Percentiles rank a stretch among this genome's conserved stretches.
Evolutionary conservation across 148 eudicot species (phyloP).

Genomic region (Diospyros kaki): DNA sequence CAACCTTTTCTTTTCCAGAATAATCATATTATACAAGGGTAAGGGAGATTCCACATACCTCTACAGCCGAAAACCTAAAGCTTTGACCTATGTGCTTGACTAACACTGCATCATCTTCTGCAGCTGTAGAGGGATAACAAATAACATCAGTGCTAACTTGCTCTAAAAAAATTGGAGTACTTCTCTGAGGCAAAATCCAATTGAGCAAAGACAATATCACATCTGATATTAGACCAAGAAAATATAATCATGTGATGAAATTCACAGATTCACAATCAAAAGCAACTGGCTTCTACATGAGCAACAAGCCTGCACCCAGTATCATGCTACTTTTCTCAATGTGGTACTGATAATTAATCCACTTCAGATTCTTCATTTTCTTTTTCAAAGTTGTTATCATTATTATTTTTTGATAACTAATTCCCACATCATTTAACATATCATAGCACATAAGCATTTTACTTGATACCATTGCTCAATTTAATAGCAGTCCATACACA

Average conservation of each 20-base stretch:
- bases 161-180: not conserved
- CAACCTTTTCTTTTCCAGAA: not conserved
- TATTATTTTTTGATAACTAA: too few relatives aligned
- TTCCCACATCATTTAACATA: not conserved
- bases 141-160: slow-evolving; percentile 3
- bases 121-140: slow-evolving; percentile 42
- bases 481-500: too few relatives aligned
- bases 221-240: slow-evolving; percentile 5
- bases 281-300: too few relatives aligned
- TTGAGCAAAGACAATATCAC: slow-evolving; percentile 4
- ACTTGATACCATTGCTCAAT: too few relatives aligned
- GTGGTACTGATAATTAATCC: not conserved
- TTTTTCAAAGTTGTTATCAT: too few relatives aligned
- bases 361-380: not conserved
- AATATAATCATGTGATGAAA: not conserved
- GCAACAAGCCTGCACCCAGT: not conserved
- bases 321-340: slow-evolving; percentile 1
- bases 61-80: slow-evolving; percentile 79
- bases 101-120: slow-evolving; percentile 70
- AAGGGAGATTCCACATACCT: slow-evolving; percentile 39
- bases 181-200: not conserved
- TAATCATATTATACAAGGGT: not conserved
- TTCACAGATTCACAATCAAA: not conserved
- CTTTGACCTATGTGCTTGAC: slow-evolving; percentile 77
- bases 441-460: not conserved